Evolutionary conservation across 1,139 yeast species (phyloP), one percentile per base, ranked within the genome.

Genomic region (Kodamaea arcana): DNA sequence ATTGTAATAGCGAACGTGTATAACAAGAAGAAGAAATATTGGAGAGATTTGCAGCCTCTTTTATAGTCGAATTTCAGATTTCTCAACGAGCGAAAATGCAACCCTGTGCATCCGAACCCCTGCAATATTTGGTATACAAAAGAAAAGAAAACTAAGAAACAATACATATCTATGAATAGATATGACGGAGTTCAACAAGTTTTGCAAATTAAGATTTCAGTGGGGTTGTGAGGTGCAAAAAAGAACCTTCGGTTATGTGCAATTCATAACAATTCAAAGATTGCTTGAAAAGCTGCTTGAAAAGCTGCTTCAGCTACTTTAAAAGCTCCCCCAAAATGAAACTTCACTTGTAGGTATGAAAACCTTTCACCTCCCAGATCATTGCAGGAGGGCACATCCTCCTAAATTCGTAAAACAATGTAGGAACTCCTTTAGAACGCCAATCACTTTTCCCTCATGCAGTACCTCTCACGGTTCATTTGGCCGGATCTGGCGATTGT

Each of bases 1-100:
- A 47, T 47, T 31, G 29, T 35, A 30, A 24, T 25, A 22, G 26
- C 15, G 15, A 25, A 15, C 15, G 28, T n/a, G 14, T 9, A 10
- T 25, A 13, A 15, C 9, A 18, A 7, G 22, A 18, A 7, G 22
- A 18, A n/a, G n/a, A n/a, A n/a, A 18, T 18, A 18, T 18, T 9
- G 8, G 17, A 11, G 28, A 15, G 15, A 13, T 25, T 25, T 25
- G 28, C 28, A 25, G 17, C 28, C 15, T n/a, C 12, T 24, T 24
- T n/a, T 24, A 24, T 24, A 24, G 12, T 24, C 7, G 14, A 13
- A 24, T 24, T 24, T 24, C 9, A 18, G 9, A 7, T 18, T 6
- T 18, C 22, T 9, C 9, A 18, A 7, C 22, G 9, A 18, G 22
- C 9, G 9, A 18, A 18, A 18, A 18, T 18, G 9, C 22, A 18